Evolutionary conservation across 2,329 filamentous ascomycete genomes (phyloP), one percentile per base, ranked within the genome.

Genomic region (Aspergillus aculeatus): DNA sequence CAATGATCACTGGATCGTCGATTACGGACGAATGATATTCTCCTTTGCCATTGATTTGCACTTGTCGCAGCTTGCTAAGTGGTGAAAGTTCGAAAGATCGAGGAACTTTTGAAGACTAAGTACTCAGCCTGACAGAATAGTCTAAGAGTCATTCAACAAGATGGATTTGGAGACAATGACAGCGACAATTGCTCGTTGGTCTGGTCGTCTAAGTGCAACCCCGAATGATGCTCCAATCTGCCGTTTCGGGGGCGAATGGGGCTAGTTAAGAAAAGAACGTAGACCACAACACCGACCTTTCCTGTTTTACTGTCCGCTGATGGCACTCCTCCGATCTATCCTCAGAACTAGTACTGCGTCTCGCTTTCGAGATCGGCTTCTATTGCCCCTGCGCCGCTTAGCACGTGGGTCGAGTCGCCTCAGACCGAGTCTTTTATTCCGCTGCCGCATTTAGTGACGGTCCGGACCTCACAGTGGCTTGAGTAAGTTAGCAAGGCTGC

Each of bases 381-480:
- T 47, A n/a, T 53, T 44, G 48, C 60, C 60, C 50, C 58, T 56
- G 60, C 53, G 41, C 21, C 54, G 50, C 60, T 41, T 54, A 62
- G 55, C 60, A 60, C 58, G 58, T 60, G 60, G 60, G 60, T 54
- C 58, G 50, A 38, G 50, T 60, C 29, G 54, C 50, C 47, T 57
- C 50, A 52, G 50, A 44, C 58, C 50, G 50, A 55, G 54, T 54
- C 50, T 32, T 61, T 31, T 48, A 35, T 41, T 9, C 50, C 50
- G 19, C 41, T 32, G 31, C 3, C 21, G 31, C 19, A 21, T 10
- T 55, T 55, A 55, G 53, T 32, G 53, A 47, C 53, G 26, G 47
- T 23, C 19, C n/a, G 41, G 47, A 55, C 41, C 16, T 23, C 24
- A 23, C 50, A 14, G 35, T 23, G 26, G 41, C 35, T 24, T n/a